A percentile compares a stretch with the other conserved stretches of the same genome.
phyloP scores from a whole-genome alignment of 169 alveolate species.

The Eimeria praecox region DNA sequence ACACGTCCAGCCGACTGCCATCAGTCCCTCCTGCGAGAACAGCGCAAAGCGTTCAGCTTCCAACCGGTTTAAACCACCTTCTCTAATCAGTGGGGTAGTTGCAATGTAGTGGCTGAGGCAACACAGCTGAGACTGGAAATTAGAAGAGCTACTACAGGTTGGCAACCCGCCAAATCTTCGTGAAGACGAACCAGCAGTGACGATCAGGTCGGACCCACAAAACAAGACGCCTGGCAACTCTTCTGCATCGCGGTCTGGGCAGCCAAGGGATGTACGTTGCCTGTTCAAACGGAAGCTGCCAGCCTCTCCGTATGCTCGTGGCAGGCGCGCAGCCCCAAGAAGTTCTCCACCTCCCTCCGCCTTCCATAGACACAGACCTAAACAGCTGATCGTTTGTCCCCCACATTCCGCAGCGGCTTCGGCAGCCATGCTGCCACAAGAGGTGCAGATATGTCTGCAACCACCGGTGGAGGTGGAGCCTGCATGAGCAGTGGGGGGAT shows the following conservation, averaged over 20 bases:
- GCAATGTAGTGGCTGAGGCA: neutral
- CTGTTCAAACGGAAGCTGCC: neutral
- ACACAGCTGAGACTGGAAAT: neutral
- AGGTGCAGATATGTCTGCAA: slow-evolving; percentile 5
- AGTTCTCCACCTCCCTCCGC: slow-evolving; percentile 60
- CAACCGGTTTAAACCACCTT: neutral
- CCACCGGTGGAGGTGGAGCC: neutral
- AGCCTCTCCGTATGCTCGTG: slow-evolving; percentile 59
- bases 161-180: neutral
- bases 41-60: neutral
- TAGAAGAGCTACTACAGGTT: neutral
- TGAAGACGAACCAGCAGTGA: slow-evolving; percentile 47
- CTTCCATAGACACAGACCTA: slow-evolving; percentile 55
- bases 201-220: slow-evolving; percentile 54
- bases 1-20: slow-evolving; percentile 54
- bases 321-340: slow-evolving; percentile 46
- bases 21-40: slow-evolving; percentile 45
- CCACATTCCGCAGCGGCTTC: neutral
- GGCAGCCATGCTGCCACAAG: slow-evolving; percentile 23
- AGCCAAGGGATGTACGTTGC: neutral
- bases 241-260: neutral
- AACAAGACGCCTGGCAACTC: slow-evolving; percentile 38
- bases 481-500: neutral
- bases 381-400: neutral
- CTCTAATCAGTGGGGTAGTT: neutral